phyloP scores from a whole-genome alignment of 2,329 filamentous ascomycete genomes.

The Arthrobotrys pseudoclavata region DNA sequence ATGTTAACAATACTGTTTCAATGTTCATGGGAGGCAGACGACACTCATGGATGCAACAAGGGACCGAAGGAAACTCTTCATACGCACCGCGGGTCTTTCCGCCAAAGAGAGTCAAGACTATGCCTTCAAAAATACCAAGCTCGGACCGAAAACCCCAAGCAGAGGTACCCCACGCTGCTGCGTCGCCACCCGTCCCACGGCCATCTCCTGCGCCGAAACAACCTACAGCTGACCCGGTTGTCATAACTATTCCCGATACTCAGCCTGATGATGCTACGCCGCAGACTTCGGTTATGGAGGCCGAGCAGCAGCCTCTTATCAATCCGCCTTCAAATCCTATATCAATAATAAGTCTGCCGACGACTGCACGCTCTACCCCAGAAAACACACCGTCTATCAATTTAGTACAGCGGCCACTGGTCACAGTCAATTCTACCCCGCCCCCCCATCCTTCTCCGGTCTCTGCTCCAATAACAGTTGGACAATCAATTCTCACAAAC shows the following conservation, averaged over 20 bases:
- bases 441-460: background rate
- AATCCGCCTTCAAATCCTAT: conserved; percentile 4
- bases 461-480: background rate
- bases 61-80: conserved; percentile 26
- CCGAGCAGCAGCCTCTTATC: background rate
- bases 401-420: background rate
- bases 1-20: conserved; percentile 62
- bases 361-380: conserved; percentile 26
- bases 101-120: conserved; percentile 55
- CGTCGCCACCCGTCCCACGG: conserved; percentile 3
- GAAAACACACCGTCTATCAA: background rate
- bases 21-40: conserved; percentile 62
- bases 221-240: conserved; percentile 21
- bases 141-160: background rate
- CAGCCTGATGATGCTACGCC: conserved; percentile 31
- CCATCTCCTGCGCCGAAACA: conserved; percentile 5
- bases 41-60: conserved; percentile 61
- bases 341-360: conserved; percentile 13
- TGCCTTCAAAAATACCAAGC: conserved; percentile 12
- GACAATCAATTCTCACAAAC: background rate
- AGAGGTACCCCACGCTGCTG: background rate
- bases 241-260: conserved; percentile 56
- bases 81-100: conserved; percentile 47
- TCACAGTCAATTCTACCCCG: background rate
- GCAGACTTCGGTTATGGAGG: conserved; percentile 4